Evolutionary conservation across 169 alveolate species (phyloP).

Genomic region (Plasmodium gaboni): DNA sequence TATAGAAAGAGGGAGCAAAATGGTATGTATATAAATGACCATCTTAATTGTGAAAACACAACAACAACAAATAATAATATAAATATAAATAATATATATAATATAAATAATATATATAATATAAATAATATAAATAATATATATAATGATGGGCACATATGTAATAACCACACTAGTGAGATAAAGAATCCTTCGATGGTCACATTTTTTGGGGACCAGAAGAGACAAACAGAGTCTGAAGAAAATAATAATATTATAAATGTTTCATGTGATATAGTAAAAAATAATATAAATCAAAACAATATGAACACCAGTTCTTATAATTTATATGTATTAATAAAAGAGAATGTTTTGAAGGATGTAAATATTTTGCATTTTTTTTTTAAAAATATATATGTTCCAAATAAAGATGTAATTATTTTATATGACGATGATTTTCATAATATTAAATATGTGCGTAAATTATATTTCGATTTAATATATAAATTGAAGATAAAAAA

Average conservation of each 20-base stretch:
- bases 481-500: conserved; percentile 19
- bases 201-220: neutral
- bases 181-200: too few relatives aligned
- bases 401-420: conserved; percentile 22
- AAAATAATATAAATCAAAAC: neutral
- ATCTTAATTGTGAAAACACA: neutral
- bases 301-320: conserved; percentile 39
- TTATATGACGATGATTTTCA: conserved; percentile 42
- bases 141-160: neutral
- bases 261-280: neutral
- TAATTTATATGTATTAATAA: conserved; percentile 52
- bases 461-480: conserved; percentile 33
- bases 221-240: neutral
- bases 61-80: neutral
- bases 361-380: neutral
- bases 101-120: neutral
- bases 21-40: neutral
- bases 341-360: conserved; percentile 57
- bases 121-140: neutral
- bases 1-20: neutral
- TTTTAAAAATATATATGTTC: conserved; percentile 16
- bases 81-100: neutral
- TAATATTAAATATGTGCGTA: conserved; percentile 44
- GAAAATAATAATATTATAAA: neutral
- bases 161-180: neutral